Base-by-base conservation (phyloP, 371 early-diverging fungal genomes). In the Rhizopus microsporus region DNA sequence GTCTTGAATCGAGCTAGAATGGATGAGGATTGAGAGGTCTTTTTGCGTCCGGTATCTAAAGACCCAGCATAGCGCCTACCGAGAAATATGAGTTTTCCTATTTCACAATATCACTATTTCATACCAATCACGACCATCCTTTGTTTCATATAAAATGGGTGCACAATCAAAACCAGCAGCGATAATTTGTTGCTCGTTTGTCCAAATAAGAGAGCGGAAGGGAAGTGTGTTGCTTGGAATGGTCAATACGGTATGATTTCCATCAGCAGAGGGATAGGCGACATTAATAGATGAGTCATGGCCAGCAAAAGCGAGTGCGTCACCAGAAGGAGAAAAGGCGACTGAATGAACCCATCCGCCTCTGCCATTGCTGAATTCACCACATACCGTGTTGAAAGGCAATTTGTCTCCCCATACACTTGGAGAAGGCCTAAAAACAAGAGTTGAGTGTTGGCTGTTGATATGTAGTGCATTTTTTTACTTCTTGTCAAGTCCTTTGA, bases 261-360 rank as follows among this genome's bases (percentile, higher is more conserved):
- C 81, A 45, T 87, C 90, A 3, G 81, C 69, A 4, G 83, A 85
- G 4, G 91, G 89, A 58, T 86, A 81, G 2, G 82, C 90, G 32
- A 98, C 67, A 16, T 81, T 86, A 31, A 97, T 57, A 45, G 88
- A 84, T 23, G 96, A 88, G 64, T 97, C 97, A 68, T 98, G 98
- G 4, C 88, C 87, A 12, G 85, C 82, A 80, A 90, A 95, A 8
- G 94, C 98, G n/a, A 98, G 66, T 3, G 82, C 73, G 60, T 95
- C 89, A 47, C 97, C 97, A 51, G 82, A 86, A 31, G 98, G 97
- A 30, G 95, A 93, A 67, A 98, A 98, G 0, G 93, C 89, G 5
- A 96, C 92, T 48, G 85, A 74, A 67, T 96, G 97, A 23, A 97
- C 88, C 97, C 97, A 98, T 40, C 97, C 97, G 56, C 93, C 88